A percentile compares a stretch with the other conserved stretches of the same genome.
Evolutionary conservation across 345 rosid species (phyloP).

Genomic region (Hirschfeldia incana): DNA sequence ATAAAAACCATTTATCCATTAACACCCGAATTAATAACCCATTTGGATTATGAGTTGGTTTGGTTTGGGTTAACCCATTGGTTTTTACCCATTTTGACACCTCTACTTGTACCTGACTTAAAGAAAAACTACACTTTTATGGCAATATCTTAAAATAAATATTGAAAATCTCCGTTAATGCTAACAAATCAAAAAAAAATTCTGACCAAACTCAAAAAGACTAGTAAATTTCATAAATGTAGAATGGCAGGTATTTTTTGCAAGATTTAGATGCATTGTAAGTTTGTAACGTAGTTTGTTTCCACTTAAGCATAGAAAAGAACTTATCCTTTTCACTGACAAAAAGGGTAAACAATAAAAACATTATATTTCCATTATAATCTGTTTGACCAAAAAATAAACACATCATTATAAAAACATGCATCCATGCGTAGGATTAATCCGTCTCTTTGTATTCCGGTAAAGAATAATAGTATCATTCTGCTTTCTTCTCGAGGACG

Average conservation of each 20-base stretch:
- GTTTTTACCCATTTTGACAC: too few species aligned
- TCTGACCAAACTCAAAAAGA: conserved; percentile 9
- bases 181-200: neutral
- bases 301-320: neutral
- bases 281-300: neutral
- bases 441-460: neutral
- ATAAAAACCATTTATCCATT: too few species aligned
- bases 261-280: neutral
- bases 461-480: neutral
- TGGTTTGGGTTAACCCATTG: too few species aligned
- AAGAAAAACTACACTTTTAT: neutral
- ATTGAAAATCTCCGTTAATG: neutral
- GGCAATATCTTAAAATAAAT: neutral
- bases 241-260: neutral
- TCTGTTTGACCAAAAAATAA: neutral
- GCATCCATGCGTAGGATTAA: neutral
- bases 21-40: too few species aligned
- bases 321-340: neutral
- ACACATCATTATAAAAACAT: neutral
- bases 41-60: too few species aligned
- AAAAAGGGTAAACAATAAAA: neutral
- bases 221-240: neutral
- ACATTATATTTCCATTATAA: neutral
- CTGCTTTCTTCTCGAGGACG: neutral
- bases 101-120: too few species aligned